Percentiles rank a stretch among this genome's conserved stretches.
Evolutionary conservation across 306 rosid species (phyloP).

Genomic region (Quercus mongolica): DNA sequence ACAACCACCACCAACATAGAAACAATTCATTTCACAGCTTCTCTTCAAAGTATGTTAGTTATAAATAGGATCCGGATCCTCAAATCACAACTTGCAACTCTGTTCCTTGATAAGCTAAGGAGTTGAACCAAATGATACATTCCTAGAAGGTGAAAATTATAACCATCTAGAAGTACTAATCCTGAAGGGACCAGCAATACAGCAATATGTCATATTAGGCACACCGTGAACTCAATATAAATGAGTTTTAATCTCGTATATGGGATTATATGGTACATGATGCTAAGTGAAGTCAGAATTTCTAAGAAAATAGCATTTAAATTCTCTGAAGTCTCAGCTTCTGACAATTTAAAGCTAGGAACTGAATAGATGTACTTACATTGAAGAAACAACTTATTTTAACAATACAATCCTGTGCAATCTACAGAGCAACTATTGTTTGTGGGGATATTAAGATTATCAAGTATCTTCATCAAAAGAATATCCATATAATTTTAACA

Average conservation of each 20-base stretch:
- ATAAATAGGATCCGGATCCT: not conserved
- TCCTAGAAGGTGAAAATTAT: not conserved
- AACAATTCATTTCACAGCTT: not conserved
- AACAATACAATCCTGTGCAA: not conserved
- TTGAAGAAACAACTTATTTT: not conserved
- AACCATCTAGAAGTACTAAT: not conserved
- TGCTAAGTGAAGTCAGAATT: slow-evolving; percentile 1
- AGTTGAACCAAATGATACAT: not conserved
- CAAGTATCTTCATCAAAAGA: not conserved
- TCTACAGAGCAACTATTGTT: not conserved
- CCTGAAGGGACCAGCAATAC: not conserved
- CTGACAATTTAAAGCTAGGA: slow-evolving; percentile 10
- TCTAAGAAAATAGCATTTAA: slow-evolving; percentile 3
- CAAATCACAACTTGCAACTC: slow-evolving; percentile 12
- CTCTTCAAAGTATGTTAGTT: not conserved
- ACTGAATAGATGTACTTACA: slow-evolving; percentile 2
- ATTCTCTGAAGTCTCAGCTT: slow-evolving; percentile 1
- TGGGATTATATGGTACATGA: not conserved
- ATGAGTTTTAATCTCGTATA: slow-evolving; percentile 5
- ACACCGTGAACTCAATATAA: slow-evolving; percentile 3
- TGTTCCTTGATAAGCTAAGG: slow-evolving; percentile 1
- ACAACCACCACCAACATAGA: not conserved
- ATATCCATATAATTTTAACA: not conserved
- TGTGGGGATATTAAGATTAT: not conserved
- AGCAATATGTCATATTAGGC: not conserved